Evolutionary conservation across 768 basidiomycete genomes (phyloP).

Genomic region (Lactarius sp.): DNA sequence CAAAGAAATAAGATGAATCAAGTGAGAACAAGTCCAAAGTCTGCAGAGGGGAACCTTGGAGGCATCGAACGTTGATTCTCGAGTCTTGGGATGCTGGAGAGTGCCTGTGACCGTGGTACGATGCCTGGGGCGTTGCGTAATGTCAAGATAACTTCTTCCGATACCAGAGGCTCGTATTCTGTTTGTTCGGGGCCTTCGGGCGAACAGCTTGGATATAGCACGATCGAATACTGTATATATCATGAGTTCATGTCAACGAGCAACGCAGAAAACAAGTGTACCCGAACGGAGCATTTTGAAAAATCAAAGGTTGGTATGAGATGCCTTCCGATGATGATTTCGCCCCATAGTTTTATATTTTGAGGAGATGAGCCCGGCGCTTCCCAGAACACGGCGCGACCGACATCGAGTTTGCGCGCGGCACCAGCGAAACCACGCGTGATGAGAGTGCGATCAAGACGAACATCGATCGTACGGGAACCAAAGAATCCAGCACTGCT

Average conservation of each 20-base stretch:
- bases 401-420: neutral
- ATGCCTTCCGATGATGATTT: neutral
- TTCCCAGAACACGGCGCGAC: constrained; percentile 18
- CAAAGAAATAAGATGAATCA: neutral
- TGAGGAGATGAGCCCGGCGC: constrained; percentile 1
- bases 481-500: neutral
- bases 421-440: constrained; percentile 4
- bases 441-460: constrained; percentile 15
- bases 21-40: neutral
- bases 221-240: constrained; percentile 13
- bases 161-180: constrained; percentile 14
- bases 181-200: too few relatives aligned
- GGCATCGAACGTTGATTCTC: neutral
- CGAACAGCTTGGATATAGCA: constrained; percentile 1
- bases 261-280: neutral
- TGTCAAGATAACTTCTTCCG: constrained; percentile 26
- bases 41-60: neutral
- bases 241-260: neutral
- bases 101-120: constrained; percentile 7
- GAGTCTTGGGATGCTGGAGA: neutral
- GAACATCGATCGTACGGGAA: constrained; percentile 8
- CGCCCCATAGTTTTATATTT: constrained; percentile 14
- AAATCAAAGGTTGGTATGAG: constrained; percentile 19
- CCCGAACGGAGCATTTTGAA: constrained; percentile 14
- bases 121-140: constrained; percentile 25